These are phyloP conservation scores for Globisporangium acanthophoron DNA, from an alignment of 352 stramenopile species.

Conservation along the genomic window DNA sequence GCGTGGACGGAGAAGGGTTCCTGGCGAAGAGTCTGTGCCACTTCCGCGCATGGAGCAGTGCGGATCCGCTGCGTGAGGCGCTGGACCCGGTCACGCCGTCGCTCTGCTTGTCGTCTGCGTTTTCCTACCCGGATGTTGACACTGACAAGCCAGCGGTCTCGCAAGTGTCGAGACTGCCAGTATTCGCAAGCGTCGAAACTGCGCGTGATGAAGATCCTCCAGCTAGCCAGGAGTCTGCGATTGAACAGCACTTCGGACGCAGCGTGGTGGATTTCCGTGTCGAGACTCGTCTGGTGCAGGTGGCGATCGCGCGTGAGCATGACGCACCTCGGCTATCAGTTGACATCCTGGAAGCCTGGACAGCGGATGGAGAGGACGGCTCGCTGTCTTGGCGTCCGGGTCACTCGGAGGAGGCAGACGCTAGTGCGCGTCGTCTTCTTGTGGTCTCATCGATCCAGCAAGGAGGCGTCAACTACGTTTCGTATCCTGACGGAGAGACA, in stretches of 20 bases:
- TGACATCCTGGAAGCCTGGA: constrained; percentile 10
- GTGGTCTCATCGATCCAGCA: background rate
- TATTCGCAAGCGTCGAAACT: background rate
- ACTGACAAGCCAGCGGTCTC: background rate
- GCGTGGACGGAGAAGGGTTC: constrained; percentile 18
- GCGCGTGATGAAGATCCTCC: background rate
- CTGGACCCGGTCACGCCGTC: background rate
- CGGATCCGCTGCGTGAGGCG: constrained; percentile 3
- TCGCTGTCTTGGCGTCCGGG: background rate
- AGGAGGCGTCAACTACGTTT: background rate
- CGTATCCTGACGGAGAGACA: background rate
- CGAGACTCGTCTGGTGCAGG: constrained; percentile 2
- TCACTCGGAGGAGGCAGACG: background rate
- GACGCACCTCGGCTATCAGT: background rate
- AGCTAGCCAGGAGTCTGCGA: background rate
- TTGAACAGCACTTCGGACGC: constrained; percentile 2
- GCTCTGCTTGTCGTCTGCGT: constrained; percentile 35
- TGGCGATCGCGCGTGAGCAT: constrained; percentile 2
- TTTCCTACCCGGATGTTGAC: constrained; percentile 20
- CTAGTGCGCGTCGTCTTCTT: background rate
- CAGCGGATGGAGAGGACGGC: background rate
- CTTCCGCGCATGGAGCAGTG: constrained; percentile 19
- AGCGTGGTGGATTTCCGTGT: constrained; percentile 1
- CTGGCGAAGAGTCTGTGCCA: constrained; percentile 36
- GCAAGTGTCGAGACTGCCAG: background rate